Evolutionary conservation across 305 asterid species (phyloP).

Genomic region (Fraxinus nigra): DNA sequence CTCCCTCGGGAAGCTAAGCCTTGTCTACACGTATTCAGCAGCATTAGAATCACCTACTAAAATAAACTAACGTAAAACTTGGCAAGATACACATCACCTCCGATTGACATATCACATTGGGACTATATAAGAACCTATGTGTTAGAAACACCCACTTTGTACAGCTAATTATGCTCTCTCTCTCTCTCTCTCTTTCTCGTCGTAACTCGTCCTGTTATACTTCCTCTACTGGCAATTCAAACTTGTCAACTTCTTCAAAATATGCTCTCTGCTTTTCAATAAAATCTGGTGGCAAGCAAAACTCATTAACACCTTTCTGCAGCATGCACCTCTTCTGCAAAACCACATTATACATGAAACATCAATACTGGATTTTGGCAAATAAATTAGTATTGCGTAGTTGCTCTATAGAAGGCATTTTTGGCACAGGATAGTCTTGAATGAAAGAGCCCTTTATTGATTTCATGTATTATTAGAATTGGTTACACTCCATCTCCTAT

Average conservation of each 20-base stretch:
- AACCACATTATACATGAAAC: constrained; percentile 13
- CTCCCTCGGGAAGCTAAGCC: neutral
- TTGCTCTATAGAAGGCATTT: neutral
- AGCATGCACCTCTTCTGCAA: constrained; percentile 46
- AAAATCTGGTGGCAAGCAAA: constrained; percentile 46
- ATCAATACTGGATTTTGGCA: neutral
- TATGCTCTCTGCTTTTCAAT: constrained; percentile 59
- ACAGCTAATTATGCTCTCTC: neutral
- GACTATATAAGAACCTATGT: constrained; percentile 25
- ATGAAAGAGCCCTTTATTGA: neutral
- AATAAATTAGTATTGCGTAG: neutral
- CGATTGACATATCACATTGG: neutral
- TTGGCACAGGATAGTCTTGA: neutral
- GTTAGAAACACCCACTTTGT: neutral
- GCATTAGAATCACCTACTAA: neutral
- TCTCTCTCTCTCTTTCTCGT: constrained; percentile 11
- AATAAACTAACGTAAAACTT: neutral
- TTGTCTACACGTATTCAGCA: constrained; percentile 7
- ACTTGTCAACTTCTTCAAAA: constrained; percentile 72
- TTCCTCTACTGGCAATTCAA: constrained; percentile 74
- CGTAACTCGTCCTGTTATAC: constrained; percentile 41
- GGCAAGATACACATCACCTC: neutral
- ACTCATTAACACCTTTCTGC: constrained; percentile 21
- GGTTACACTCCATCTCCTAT: neutral
- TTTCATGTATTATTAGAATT: neutral